Conservation (phyloP, 2,329 filamentous ascomycete genomes). For the Pyrenochaeta sp. region DNA sequence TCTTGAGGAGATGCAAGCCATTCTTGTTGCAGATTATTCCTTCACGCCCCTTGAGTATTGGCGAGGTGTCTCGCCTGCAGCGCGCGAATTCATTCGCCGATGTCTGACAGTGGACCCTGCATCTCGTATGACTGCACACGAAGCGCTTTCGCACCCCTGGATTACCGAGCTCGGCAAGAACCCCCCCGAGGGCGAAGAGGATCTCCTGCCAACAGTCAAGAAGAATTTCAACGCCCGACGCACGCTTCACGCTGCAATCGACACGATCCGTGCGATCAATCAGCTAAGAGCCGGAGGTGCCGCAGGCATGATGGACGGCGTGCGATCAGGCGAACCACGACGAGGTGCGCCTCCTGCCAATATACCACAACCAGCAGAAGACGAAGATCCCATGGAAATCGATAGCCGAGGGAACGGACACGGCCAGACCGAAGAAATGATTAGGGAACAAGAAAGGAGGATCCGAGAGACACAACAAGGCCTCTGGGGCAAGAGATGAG, state of each 20-base stretch:
- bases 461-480: constrained; percentile 67
- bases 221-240: constrained; percentile 75
- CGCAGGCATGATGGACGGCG: constrained; percentile 69
- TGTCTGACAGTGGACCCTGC: constrained; percentile 91
- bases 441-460: constrained; percentile 66
- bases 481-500: constrained; percentile 58
- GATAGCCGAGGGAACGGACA: constrained; percentile 66
- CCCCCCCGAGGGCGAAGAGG: constrained; percentile 52
- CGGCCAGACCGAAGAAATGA: constrained; percentile 70
- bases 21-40: constrained; percentile 93
- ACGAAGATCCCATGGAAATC: constrained; percentile 56
- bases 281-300: constrained; percentile 69
- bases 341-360: constrained; percentile 43
- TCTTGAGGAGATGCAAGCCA: constrained; percentile 99
- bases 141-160: constrained; percentile 72
- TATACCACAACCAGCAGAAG: constrained; percentile 46
- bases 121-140: constrained; percentile 89
- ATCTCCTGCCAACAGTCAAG: constrained; percentile 71
- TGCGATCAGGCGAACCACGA: constrained; percentile 63
- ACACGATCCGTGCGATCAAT: constrained; percentile 73
- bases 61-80: constrained; percentile 84
- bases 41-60: constrained; percentile 97
- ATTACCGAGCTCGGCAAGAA: constrained; percentile 65
- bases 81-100: constrained; percentile 89
- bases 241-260: constrained; percentile 72